Conservation (phyloP, 2,329 filamentous ascomycete genomes). For the Fusarium sp. region DNA sequence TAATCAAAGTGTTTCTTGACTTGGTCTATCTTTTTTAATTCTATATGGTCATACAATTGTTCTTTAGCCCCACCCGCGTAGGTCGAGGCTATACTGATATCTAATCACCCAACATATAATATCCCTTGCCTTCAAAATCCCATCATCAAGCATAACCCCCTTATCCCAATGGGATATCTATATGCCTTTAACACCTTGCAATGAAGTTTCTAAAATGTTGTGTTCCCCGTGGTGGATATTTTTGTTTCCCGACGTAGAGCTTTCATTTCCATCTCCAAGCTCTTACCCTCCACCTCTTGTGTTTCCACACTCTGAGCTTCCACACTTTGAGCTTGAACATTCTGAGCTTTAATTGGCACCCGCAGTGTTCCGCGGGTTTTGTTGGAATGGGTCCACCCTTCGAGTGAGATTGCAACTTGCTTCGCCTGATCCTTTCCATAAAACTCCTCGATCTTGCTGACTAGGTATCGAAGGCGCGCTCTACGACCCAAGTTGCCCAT, state of each 20-base stretch:
- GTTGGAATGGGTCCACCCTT: slow-evolving; percentile 45
- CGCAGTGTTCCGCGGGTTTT: background rate
- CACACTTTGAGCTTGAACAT: background rate
- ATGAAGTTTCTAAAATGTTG: slow-evolving; percentile 7
- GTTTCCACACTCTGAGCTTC: background rate
- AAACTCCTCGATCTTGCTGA: slow-evolving; percentile 47
- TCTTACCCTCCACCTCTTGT: background rate
- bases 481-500: slow-evolving; percentile 52
- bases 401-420: slow-evolving; percentile 25
- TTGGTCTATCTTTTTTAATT: background rate
- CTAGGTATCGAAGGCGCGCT: slow-evolving; percentile 51
- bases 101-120: background rate
- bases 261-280: slow-evolving; percentile 6
- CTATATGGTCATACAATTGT: background rate
- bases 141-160: background rate
- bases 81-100: background rate
- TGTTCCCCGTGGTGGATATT: background rate
- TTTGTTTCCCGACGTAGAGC: slow-evolving; percentile 4
- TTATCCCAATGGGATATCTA: background rate
- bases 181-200: background rate
- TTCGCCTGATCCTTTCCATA: slow-evolving; percentile 44
- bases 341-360: slow-evolving; percentile 3
- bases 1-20: background rate
- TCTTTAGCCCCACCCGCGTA: background rate
- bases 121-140: background rate